Conservation (phyloP, 2,329 filamentous ascomycete species). For the Xylariomycetidae sp. region DNA sequence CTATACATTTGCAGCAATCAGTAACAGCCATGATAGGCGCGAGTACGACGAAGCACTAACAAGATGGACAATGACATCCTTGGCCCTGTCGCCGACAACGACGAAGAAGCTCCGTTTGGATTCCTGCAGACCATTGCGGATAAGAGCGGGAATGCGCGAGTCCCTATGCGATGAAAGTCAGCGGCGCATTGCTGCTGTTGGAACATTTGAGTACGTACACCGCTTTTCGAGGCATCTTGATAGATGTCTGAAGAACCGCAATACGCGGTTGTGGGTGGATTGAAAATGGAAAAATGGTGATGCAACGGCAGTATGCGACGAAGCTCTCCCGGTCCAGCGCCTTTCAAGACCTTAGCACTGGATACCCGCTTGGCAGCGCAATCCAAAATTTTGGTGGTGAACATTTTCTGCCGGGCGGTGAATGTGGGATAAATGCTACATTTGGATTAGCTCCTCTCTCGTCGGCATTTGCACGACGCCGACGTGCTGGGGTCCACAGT, state of each 20-base stretch:
- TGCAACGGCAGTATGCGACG: too few relatives aligned
- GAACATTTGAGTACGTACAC: constrained; percentile 17
- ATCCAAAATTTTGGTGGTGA: constrained; percentile 23
- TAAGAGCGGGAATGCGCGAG: constrained; percentile 83
- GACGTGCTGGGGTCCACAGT: too few relatives aligned
- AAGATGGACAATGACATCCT: constrained; percentile 92
- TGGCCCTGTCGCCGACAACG: constrained; percentile 81
- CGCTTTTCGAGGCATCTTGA: constrained; percentile 23
- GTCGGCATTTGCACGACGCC: too few relatives aligned
- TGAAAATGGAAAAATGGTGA: too few relatives aligned
- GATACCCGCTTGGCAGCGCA: constrained; percentile 4
- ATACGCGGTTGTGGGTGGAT: too few relatives aligned
- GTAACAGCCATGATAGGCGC: too few relatives aligned
- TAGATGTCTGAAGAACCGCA: background rate
- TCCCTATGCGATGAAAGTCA: constrained; percentile 48
- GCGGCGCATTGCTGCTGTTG: background rate
- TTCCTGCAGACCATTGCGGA: constrained; percentile 85
- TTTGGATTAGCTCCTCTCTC: constrained; percentile 2
- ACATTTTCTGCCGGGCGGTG: constrained; percentile 22
- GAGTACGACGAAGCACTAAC: too few relatives aligned
- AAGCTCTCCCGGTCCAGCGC: too few relatives aligned
- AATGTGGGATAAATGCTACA: constrained; percentile 10
- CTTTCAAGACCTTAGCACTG: constrained; percentile 1
- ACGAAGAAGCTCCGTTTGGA: constrained; percentile 99
- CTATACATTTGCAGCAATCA: constrained; percentile 16